Conservation (phyloP, 163 green algal genomes). For the Scenedesmus sp. region DNA sequence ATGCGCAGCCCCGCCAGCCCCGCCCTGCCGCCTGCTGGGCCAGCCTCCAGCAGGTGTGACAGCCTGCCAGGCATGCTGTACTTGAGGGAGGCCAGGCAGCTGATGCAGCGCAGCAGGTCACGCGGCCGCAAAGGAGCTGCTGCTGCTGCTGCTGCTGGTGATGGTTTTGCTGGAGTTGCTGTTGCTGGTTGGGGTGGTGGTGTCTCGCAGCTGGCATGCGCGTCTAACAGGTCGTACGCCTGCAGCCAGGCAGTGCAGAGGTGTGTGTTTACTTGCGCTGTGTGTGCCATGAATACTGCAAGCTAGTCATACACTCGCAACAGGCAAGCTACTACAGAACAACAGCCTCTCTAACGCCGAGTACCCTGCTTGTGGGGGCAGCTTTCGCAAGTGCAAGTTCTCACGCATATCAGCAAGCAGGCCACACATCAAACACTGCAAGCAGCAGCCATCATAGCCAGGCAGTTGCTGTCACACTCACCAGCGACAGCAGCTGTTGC, state of each 20-base stretch:
- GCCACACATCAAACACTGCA: neutral
- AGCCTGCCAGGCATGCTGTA: constrained; percentile 24
- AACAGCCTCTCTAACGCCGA: too few species aligned
- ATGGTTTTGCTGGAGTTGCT: neutral
- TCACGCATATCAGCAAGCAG: neutral
- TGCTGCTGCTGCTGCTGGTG: neutral
- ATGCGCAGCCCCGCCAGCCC: constrained; percentile 12
- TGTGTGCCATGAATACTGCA: neutral
- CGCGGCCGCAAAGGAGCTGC: neutral
- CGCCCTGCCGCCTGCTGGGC: neutral
- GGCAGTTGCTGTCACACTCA: neutral
- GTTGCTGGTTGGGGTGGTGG: neutral
- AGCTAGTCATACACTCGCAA: neutral
- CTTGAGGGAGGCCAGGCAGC: constrained; percentile 33
- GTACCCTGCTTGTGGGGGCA: too few species aligned
- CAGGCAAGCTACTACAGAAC: neutral
- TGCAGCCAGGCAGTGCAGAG: constrained; percentile 1
- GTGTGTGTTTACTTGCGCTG: neutral
- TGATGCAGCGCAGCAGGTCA: constrained; percentile 41
- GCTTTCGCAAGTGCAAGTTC: too few species aligned
- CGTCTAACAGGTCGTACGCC: constrained; percentile 25
- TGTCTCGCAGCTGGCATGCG: neutral
- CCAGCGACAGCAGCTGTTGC: constrained; percentile 41
- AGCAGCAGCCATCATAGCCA: neutral
- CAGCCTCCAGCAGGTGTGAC: neutral